phyloP scores from a whole-genome alignment of 2,329 filamentous ascomycete genomes.

The Botrytis fragariae region DNA sequence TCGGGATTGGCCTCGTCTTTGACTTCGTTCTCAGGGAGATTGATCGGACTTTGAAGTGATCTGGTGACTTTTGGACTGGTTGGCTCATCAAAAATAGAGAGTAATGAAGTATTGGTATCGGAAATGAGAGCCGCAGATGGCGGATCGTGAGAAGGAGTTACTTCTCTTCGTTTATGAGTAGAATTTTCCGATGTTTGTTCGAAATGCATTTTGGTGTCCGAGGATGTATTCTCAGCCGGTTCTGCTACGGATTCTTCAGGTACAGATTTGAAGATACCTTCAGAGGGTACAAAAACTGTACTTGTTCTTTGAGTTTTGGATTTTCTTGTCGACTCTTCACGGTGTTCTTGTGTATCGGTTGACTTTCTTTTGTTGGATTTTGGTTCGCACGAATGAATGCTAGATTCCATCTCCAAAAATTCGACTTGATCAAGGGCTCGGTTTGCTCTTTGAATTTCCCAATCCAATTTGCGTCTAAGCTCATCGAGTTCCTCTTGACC shows the following conservation, averaged over 20 bases:
- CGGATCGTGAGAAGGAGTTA: conserved; percentile 60
- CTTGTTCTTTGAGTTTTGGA: conserved; percentile 15
- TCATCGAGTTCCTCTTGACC: conserved; percentile 47
- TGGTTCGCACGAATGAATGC: conserved; percentile 64
- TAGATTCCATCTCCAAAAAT: conserved; percentile 73
- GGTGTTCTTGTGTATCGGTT: background rate
- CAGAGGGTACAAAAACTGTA: conserved; percentile 55
- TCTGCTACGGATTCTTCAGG: conserved; percentile 32
- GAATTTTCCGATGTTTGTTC: conserved; percentile 1
- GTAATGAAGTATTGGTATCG: conserved; percentile 55
- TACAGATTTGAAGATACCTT: conserved; percentile 62
- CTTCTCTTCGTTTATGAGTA: conserved; percentile 14
- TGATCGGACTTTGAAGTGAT: conserved; percentile 29
- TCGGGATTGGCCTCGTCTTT: conserved; percentile 23
- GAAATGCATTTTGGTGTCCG: conserved; percentile 9
- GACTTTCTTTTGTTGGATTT: conserved; percentile 32
- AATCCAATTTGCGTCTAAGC: conserved; percentile 45
- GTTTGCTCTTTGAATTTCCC: conserved; percentile 57
- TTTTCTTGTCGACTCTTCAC: conserved; percentile 15
- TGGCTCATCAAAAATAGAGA: conserved; percentile 61
- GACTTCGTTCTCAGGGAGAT: conserved; percentile 17
- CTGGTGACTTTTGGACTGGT: conserved; percentile 23
- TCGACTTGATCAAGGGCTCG: conserved; percentile 71
- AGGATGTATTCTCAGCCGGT: conserved; percentile 28
- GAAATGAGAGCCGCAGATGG: conserved; percentile 55